Evolutionary conservation across 2,329 filamentous ascomycete species (phyloP), one percentile per base, ranked within the genome.

Genomic region (Cadophora sp.): DNA sequence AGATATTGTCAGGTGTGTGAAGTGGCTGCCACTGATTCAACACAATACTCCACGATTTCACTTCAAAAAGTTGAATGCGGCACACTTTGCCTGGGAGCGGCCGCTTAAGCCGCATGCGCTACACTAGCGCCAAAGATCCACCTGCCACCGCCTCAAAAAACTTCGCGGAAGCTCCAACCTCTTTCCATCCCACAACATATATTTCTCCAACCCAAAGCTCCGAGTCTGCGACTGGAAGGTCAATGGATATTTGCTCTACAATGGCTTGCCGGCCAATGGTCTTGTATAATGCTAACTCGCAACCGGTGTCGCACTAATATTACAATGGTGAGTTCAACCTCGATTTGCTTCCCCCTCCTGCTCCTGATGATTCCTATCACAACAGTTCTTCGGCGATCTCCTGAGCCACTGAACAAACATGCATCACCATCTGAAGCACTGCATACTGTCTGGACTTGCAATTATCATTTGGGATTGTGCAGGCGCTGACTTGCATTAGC

Each of bases 361-460:
- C 76, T 77, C 75, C 73, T 76, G 76, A 76, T 76, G 73, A 77
- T 76, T 62, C 70, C 69, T 72, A 73, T 75, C 75, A 73, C 73
- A 71, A 72, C 62, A 70, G 71, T 75, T 76, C 72, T 75, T 75
- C 70, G 76, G 77, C 72, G 77, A 79, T 73, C 68, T 71, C 77
- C 75, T 79, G 77, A 78, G 75, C 76, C 77, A 77, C 68, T 75
- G 72, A 77, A 79, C 76, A 76, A 84, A 90, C 89, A 91, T 91
- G 89, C 89, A 91, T 88, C 89, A 91, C 89, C 89, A 91, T 91
- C 89, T 91, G 89, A 87, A 89, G 80, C 82, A 76, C 65, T 55
- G 64, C 29, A 66, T 59, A 1, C 27, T 68, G 40, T 56, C 37
- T 46, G 26, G 59, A 24, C n/a, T 31, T 29, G 11, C 58, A 26